Evolutionary conservation across 2,329 filamentous ascomycete species (phyloP).

Genomic region (Cladosporium cucumerinum): DNA sequence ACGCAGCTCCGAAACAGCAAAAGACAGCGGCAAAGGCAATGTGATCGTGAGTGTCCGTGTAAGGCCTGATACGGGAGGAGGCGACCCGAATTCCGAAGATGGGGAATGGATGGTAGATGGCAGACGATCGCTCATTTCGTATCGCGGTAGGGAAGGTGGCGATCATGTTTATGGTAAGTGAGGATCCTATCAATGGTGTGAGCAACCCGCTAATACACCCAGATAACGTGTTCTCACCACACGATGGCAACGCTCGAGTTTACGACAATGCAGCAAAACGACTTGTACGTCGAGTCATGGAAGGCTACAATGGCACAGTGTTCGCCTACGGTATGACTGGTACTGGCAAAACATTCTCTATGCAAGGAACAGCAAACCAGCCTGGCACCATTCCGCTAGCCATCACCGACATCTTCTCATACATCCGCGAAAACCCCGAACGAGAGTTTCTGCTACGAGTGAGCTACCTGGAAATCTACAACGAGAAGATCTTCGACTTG

Average conservation of each 20-base stretch:
- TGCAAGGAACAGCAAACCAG: constrained; percentile 95
- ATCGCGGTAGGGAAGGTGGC: constrained; percentile 82
- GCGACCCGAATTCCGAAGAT: constrained; percentile 58
- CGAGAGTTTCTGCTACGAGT: constrained; percentile 92
- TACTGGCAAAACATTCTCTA: constrained; percentile 97
- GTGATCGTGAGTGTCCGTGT: constrained; percentile 94
- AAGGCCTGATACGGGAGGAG: constrained; percentile 71
- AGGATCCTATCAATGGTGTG: neutral
- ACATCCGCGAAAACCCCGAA: constrained; percentile 93
- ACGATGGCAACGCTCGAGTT: constrained; percentile 90
- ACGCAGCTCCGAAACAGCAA: constrained; percentile 36
- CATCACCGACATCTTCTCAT: constrained; percentile 98
- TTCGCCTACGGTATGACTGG: constrained; percentile 99
- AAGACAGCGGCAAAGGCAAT: constrained; percentile 79
- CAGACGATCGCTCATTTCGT: constrained; percentile 75
- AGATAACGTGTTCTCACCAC: constrained; percentile 96
- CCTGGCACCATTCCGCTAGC: constrained; percentile 95
- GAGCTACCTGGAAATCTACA: constrained; percentile 98
- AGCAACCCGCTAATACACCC: constrained; percentile 15
- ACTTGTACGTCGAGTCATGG: constrained; percentile 93
- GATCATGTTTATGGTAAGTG: constrained; percentile 84
- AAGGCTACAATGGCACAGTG: constrained; percentile 96
- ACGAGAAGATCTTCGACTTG: constrained; percentile 93
- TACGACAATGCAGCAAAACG: constrained; percentile 94
- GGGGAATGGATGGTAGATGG: constrained; percentile 92